These are phyloP conservation scores for Salmacisia buchloeana DNA, from an alignment of 1,284 basidiomycete species.

Conservation along the genomic window DNA sequence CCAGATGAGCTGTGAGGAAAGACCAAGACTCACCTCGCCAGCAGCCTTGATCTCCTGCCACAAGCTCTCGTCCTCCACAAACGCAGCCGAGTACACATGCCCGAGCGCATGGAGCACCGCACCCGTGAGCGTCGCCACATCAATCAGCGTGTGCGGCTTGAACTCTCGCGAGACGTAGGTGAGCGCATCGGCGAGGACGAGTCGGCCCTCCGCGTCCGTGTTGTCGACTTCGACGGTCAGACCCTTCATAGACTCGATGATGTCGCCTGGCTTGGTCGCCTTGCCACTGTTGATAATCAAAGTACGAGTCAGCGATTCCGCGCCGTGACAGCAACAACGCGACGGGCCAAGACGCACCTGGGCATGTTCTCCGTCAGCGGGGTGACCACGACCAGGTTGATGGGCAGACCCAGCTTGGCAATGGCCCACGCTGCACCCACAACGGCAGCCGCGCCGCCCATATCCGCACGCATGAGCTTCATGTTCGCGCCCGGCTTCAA, in stretches of 20 bases:
- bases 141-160: conserved; percentile 75
- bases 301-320: neutral
- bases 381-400: conserved; percentile 69
- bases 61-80: conserved; percentile 57
- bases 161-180: conserved; percentile 74
- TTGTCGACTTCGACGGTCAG: conserved; percentile 82
- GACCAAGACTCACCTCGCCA: conserved; percentile 55
- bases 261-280: conserved; percentile 77
- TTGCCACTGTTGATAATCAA: conserved; percentile 54
- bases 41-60: conserved; percentile 69
- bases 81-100: conserved; percentile 70
- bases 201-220: conserved; percentile 79
- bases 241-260: conserved; percentile 80
- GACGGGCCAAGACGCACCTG: conserved; percentile 51
- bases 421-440: conserved; percentile 69
- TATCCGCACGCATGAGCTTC: conserved; percentile 55
- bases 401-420: conserved; percentile 70
- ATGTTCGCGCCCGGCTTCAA: conserved; percentile 66
- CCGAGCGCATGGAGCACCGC: conserved; percentile 55
- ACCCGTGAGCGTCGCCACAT: conserved; percentile 74
- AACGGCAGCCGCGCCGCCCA: conserved; percentile 64
- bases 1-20: neutral
- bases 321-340: neutral
- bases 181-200: conserved; percentile 70
- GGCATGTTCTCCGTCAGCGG: conserved; percentile 85